phyloP scores from a whole-genome alignment of 1,284 basidiomycete genomes.

The Papiliotrema laurentii region DNA sequence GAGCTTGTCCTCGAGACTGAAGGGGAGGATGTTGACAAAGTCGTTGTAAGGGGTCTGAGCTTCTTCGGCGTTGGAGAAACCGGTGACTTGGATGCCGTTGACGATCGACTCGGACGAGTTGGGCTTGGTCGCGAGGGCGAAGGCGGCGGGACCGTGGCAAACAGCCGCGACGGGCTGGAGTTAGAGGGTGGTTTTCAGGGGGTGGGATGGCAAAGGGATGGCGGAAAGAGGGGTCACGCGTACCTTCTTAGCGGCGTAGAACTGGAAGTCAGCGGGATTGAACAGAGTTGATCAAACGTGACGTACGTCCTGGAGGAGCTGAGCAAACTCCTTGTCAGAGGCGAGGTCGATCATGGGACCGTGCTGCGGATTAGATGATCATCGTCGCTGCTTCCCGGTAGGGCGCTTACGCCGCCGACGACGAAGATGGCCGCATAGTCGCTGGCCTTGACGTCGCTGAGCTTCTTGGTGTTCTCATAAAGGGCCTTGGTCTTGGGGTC shows the following conservation, averaged over 20 bases:
- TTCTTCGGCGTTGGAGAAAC: slow-evolving; percentile 70
- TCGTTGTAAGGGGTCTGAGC: slow-evolving; percentile 45
- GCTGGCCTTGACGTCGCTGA: slow-evolving; percentile 57
- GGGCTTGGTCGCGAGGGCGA: slow-evolving; percentile 56
- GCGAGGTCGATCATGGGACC: slow-evolving; percentile 54
- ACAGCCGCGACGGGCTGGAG: slow-evolving; percentile 54
- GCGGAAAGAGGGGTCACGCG: not conserved
- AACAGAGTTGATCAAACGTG: not conserved
- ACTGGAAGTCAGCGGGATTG: too few relatives aligned
- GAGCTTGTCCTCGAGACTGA: slow-evolving; percentile 64
- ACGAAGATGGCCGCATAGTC: slow-evolving; percentile 74
- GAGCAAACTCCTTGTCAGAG: slow-evolving; percentile 56
- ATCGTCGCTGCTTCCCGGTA: too few relatives aligned
- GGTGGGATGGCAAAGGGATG: too few relatives aligned
- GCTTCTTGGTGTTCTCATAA: slow-evolving; percentile 56
- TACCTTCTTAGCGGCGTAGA: slow-evolving; percentile 58
- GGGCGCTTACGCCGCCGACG: slow-evolving; percentile 57
- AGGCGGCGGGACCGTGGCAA: slow-evolving; percentile 68
- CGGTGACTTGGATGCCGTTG: slow-evolving; percentile 58
- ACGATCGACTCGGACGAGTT: slow-evolving; percentile 61
- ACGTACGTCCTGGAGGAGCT: slow-evolving; percentile 57
- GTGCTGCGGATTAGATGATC: not conserved
- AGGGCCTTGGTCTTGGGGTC: slow-evolving; percentile 62
- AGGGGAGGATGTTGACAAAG: slow-evolving; percentile 54
- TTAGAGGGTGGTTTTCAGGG: too few relatives aligned